Evolutionary conservation across 1,284 basidiomycete species (phyloP).

Genomic region (Boletus sp.): DNA sequence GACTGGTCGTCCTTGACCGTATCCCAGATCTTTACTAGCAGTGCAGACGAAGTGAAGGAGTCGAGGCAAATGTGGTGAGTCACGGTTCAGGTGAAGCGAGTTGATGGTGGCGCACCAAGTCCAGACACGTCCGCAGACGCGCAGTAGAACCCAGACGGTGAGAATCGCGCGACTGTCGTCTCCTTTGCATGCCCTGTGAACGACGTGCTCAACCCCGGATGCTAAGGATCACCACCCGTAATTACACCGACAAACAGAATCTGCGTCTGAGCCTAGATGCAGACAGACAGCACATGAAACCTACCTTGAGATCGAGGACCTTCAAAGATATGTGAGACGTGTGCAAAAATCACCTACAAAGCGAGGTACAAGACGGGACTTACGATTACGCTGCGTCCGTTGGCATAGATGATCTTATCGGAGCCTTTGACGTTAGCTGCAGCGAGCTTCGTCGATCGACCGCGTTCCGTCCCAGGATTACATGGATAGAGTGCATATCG

Average conservation of each 20-base stretch:
- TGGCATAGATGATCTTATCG: constrained; percentile 86
- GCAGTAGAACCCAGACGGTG: constrained; percentile 94
- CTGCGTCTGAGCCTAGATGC: not conserved
- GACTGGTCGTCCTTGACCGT: constrained; percentile 85
- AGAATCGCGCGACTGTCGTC: constrained; percentile 89
- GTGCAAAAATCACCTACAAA: not conserved
- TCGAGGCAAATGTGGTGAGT: not conserved
- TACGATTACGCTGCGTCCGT: constrained; percentile 86
- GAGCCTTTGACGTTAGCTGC: constrained; percentile 58
- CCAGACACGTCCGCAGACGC: constrained; percentile 87
- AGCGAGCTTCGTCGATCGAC: constrained; percentile 81
- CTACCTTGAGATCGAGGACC: constrained; percentile 66
- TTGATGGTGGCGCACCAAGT: constrained; percentile 55
- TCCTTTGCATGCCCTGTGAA: constrained; percentile 86
- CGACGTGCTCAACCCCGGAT: constrained; percentile 57
- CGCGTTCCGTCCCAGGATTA: constrained; percentile 77
- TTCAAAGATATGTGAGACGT: constrained; percentile 31
- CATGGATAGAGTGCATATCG: constrained; percentile 62
- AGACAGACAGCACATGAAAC: not conserved
- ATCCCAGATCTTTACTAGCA: constrained; percentile 89
- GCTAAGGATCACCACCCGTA: constrained; percentile 36
- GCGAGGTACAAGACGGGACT: constrained; percentile 38
- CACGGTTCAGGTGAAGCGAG: not conserved
- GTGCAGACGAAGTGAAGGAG: not conserved
- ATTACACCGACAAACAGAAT: not conserved